Percentiles rank a stretch among this genome's conserved stretches.
Conservation (phyloP, 108 stramenopile species). For the Heterococcus sp. region DNA sequence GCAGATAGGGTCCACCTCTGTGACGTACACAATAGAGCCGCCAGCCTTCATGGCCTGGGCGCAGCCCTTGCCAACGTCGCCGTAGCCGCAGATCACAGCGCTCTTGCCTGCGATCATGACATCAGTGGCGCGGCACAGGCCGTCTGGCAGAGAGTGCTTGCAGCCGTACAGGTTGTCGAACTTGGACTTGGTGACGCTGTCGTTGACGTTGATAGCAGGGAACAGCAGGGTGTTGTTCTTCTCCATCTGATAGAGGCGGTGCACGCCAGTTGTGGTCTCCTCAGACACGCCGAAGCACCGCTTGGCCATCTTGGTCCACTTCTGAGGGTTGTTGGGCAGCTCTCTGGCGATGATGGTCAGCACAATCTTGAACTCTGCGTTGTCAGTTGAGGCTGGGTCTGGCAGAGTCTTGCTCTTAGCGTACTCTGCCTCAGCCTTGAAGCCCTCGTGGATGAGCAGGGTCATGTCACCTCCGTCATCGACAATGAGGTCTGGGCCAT, state of each 20-base stretch:
- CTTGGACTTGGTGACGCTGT: constrained; percentile 99
- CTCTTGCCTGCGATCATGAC: constrained; percentile 99
- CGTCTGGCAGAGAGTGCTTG: constrained; percentile 99
- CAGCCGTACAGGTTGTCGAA: constrained; percentile 99
- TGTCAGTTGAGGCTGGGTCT: constrained; percentile 92
- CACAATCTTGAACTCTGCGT: constrained; percentile 99
- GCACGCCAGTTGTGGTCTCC: constrained; percentile 99
- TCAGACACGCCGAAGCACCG: constrained; percentile 96
- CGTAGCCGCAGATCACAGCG: constrained; percentile 98
- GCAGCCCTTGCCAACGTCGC: constrained; percentile 99
- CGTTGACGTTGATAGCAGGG: constrained; percentile 99
- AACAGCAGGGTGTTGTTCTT: constrained; percentile 92
- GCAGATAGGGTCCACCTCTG: constrained; percentile 99
- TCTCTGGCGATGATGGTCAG: constrained; percentile 93
- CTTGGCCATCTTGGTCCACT: constrained; percentile 94
- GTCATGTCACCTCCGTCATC: constrained; percentile 99
- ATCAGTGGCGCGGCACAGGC: constrained; percentile 99
- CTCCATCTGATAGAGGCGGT: constrained; percentile 99
- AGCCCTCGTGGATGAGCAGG: constrained; percentile 98
- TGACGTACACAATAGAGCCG: constrained; percentile 94
- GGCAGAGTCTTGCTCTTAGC: constrained; percentile 93
- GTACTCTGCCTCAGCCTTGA: constrained; percentile 96
- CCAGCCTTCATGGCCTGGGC: constrained; percentile 97
- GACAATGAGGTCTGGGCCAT: constrained; percentile 95
- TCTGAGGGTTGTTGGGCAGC: constrained; percentile 85